Evolutionary conservation across 2,329 filamentous ascomycete genomes (phyloP), one percentile per base, ranked within the genome.

Genomic region (Alternaria solani): DNA sequence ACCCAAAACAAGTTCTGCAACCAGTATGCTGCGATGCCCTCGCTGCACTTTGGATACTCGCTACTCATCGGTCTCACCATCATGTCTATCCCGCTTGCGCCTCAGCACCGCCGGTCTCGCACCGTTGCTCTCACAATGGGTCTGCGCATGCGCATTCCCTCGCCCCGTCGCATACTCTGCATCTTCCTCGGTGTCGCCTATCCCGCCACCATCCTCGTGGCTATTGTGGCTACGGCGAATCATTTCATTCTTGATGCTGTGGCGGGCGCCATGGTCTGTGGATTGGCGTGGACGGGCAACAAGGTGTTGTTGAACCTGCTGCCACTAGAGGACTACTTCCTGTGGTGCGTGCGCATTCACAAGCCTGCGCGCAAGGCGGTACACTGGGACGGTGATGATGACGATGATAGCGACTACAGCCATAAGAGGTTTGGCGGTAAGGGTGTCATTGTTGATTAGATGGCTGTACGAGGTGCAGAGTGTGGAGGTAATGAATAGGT

Each of bases 21-120:
- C 74, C 89, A 92, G 77, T 91, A 91, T 75, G 89, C 88, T 84
- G 90, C 90, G 7, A 92, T 92, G 90, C 90, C 90, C 1, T 90
- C 88, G 0, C 82, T 92, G 16, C 90, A 92, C 75, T 92, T 92
- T 71, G 90, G 90, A 3, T 92, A 92, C 79, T 89, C 88, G 4
- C 85, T 92, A 30, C 84, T 92, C 69, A 88, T 92, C 71, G 90
- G 90, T 7, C 78, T 92, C 12, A 92, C 89, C 4, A 84, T 92
- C 58, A 85, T 87, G 67, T 87, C 86, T 1, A 85, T 91, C 47
- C 90, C 90, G 1, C 80, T 91, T 1, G 79, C 84, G 9, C 82
- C 84, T 25, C 80, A 85, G 23, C 85, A 88, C 55, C 75, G 81
- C 18, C 81, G 81, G 8, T 81, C 81, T 1, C 71, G 80, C 54